Base-by-base conservation (phyloP, 129 eudicot species). In the Cynara cardunculus region DNA sequence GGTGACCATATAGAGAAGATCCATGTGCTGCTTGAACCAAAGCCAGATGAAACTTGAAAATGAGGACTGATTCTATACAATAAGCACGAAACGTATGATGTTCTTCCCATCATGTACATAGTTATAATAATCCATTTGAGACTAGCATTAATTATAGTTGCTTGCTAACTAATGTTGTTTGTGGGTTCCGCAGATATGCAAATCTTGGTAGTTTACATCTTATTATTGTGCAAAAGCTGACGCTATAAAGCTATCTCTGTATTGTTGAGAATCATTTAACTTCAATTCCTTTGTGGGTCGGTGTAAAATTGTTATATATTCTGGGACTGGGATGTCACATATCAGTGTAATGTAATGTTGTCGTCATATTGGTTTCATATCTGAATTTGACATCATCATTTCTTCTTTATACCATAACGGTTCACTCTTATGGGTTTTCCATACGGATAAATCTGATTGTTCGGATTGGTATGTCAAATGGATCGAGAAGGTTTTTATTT, bases 1-100 rank as follows among this genome's bases (percentile, higher is more conserved):
- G 96, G 93, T 46, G 93, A 91, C 85, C 91, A 83, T 81, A 71
- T 87, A 18, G 96, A 88, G 86, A 94, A 91, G 84, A 86, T 94
- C 80, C 97, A 92, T 41, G 94, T 94, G 49, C 22, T 81, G 66
- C 97, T 94, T 72, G 96, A 94, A 87, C 96, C 98, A 22, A 91
- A 87, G 83, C 84, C 96, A 5, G 92, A 91, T 49, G 96, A 91
- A 84, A 86, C 94, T 65, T 46, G 19, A 64, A 16, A 74, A 31
- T 49, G 74, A 73, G 83, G 82, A 24, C 4, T 75, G 56, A 44
- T 69, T 24, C 14, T 13, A 46, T 46, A 41, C 73, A 22, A 24
- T 3, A 59, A 61, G 39, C 39, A 72, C 39, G 41, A 16, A 64
- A 61, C 25, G 69, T 72, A 24, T 37, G 21, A 44, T 37, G 28